phyloP scores from a whole-genome alignment of 1,284 basidiomycete species.

The Leccinum holopus region DNA sequence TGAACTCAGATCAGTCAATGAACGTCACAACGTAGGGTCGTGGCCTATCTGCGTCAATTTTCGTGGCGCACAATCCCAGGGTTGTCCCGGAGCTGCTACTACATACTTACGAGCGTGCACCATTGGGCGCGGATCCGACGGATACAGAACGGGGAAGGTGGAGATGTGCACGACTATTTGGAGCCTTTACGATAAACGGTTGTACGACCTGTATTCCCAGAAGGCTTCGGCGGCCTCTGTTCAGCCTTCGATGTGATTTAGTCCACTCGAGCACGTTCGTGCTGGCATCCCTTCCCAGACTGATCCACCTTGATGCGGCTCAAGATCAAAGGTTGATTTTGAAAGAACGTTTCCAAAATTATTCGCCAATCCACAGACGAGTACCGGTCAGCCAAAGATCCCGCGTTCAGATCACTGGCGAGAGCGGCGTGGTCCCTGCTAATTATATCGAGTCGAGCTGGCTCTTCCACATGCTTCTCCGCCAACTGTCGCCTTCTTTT shows the following conservation, averaged over 20 bases:
- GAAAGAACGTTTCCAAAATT: neutral
- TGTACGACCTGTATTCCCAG: neutral
- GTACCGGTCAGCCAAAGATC: neutral
- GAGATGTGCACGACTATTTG: neutral
- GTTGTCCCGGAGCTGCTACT: neutral
- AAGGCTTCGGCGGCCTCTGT: neutral
- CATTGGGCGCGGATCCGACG: neutral
- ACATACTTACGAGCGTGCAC: neutral
- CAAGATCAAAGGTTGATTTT: neutral
- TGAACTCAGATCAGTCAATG: neutral
- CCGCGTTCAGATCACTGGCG: neutral
- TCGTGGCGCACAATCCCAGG: neutral
- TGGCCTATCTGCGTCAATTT: neutral
- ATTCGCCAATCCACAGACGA: neutral
- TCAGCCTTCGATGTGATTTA: neutral
- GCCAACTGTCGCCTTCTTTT: neutral
- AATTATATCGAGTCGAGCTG: neutral
- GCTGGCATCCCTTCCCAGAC: neutral
- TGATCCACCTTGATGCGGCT: neutral
- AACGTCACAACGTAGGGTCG: neutral
- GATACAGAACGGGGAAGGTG: neutral
- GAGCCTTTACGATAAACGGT: neutral
- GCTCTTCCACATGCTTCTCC: neutral
- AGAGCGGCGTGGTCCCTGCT: neutral
- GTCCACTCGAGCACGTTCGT: neutral